phyloP scores from a whole-genome alignment of 176 grass and related monocot genomes.

The Leersia perrieri region DNA sequence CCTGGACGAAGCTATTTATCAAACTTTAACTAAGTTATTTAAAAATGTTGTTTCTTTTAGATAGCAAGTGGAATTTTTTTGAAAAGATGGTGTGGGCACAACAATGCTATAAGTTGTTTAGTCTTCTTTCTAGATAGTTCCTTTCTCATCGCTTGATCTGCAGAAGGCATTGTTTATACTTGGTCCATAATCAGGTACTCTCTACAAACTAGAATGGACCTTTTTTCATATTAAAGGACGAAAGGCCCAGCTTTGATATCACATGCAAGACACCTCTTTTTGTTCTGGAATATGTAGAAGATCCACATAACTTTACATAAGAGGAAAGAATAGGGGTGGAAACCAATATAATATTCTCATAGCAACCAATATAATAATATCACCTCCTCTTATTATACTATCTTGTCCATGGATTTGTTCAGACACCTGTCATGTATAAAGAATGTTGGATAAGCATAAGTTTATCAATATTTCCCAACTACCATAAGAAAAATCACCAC shows the following conservation, averaged over 20 bases:
- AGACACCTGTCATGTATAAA: too few species aligned
- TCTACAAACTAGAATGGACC: not conserved
- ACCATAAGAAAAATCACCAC: not conserved
- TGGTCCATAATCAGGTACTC: constrained; percentile 42
- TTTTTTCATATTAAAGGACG: too few species aligned
- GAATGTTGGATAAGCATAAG: too few species aligned
- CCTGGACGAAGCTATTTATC: not conserved
- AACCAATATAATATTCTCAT: too few species aligned
- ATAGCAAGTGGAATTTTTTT: constrained; percentile 36
- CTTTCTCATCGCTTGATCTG: constrained; percentile 34
- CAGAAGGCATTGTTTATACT: constrained; percentile 21
- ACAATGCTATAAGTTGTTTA: constrained; percentile 27
- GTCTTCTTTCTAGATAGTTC: constrained; percentile 36
- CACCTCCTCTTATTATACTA: too few species aligned
- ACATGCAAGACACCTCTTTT: too few species aligned
- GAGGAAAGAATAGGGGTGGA: too few species aligned
- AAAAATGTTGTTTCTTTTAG: not conserved
- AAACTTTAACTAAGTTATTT: not conserved
- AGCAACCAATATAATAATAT: too few species aligned
- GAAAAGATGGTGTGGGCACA: constrained; percentile 33
- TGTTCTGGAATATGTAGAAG: too few species aligned
- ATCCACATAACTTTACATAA: too few species aligned
- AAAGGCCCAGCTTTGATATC: too few species aligned
- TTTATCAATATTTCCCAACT: not conserved
- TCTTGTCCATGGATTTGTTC: not conserved